Evolutionary conservation across 345 rosid species (phyloP).

Genomic region (Salix exigua): DNA sequence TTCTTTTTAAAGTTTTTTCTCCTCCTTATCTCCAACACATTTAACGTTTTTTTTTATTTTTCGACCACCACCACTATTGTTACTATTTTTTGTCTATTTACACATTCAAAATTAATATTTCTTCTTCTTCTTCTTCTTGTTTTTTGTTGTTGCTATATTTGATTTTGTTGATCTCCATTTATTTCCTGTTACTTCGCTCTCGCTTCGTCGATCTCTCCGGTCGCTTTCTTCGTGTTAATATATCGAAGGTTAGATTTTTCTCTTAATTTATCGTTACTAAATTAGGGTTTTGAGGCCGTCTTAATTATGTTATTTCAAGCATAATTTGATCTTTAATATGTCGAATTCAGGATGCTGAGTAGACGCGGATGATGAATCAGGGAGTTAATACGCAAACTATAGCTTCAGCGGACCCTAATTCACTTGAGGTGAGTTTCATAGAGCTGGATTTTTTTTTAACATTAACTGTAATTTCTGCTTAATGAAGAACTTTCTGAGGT

Average conservation of each 20-base stretch:
- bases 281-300: constrained; percentile 33
- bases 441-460: neutral
- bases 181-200: constrained; percentile 1
- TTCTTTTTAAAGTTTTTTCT: neutral
- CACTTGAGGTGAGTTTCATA: constrained; percentile 52
- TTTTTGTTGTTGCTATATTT: neutral
- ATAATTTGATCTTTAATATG: neutral
- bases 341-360: constrained; percentile 44
- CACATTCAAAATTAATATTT: neutral
- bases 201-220: constrained; percentile 2
- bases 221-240: neutral
- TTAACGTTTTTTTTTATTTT: neutral
- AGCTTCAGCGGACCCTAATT: constrained; percentile 55
- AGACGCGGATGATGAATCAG: constrained; percentile 67
- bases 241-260: constrained; percentile 8
- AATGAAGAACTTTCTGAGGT: neutral
- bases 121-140: neutral
- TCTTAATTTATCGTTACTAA: neutral
- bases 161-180: constrained; percentile 16
- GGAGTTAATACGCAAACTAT: constrained; percentile 57
- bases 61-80: neutral
- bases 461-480: neutral
- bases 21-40: neutral
- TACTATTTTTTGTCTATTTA: neutral
- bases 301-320: neutral